Evolutionary conservation across 768 basidiomycete species (phyloP).

Genomic region (Chalciporus pseudorubinellus): DNA sequence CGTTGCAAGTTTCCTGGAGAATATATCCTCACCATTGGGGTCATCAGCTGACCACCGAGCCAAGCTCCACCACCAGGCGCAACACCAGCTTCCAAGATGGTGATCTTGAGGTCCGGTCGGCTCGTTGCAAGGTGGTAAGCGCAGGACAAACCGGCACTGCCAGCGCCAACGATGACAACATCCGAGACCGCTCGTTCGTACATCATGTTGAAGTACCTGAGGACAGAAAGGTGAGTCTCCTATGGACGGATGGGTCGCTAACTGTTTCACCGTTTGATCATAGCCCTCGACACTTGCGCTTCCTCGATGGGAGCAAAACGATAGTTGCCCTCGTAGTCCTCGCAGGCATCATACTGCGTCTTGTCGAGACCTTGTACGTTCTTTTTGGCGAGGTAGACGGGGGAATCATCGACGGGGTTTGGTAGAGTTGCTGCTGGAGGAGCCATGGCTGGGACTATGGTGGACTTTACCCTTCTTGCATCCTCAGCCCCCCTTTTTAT

Average conservation of each 20-base stretch:
- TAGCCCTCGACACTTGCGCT: conserved; percentile 71
- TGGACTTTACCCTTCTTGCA: background rate
- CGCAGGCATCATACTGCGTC: conserved; percentile 20
- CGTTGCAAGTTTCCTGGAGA: background rate
- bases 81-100: conserved; percentile 75
- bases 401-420: conserved; percentile 17
- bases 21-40: conserved; percentile 55
- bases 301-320: conserved; percentile 73
- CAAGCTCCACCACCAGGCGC: conserved; percentile 77
- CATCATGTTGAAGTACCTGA: conserved; percentile 70
- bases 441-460: conserved; percentile 28
- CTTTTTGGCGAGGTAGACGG: conserved; percentile 26
- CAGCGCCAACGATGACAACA: conserved; percentile 74
- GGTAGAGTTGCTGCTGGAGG: conserved; percentile 36
- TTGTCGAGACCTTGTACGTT: conserved; percentile 8
- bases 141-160: conserved; percentile 66
- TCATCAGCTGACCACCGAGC: conserved; percentile 79
- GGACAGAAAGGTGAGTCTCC: conserved; percentile 3
- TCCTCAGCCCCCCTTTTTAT: conserved; percentile 5
- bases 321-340: conserved; percentile 58
- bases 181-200: conserved; percentile 75
- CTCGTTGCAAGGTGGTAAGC: conserved; percentile 69
- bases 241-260: background rate
- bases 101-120: conserved; percentile 64
- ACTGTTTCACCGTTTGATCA: conserved; percentile 61